Base-by-base conservation (phyloP, 1,284 basidiomycete species). In the Cutaneotrichosporon sp. region DNA sequence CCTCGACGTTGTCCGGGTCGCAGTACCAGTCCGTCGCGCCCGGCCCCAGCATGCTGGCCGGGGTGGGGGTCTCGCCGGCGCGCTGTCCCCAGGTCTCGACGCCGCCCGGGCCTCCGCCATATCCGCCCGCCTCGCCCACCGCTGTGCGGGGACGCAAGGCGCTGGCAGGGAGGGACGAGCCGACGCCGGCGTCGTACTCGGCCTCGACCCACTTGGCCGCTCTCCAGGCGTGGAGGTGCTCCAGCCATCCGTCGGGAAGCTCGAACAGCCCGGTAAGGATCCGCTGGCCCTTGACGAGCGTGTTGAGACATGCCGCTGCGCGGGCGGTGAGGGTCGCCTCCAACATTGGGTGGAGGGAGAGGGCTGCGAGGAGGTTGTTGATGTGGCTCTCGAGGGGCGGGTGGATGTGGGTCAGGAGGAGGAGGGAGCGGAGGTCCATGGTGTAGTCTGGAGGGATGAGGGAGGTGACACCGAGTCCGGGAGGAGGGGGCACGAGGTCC, bases 341-440 rank as follows among this genome's bases (percentile, higher is more conserved):
- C 2, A 79, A 65, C 14, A 56, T 61, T 1, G 75, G 74, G 57
- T 79, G 74, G 29, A 67, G 50, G 0, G 68, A 67, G 2, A 72
- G 53, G 1, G 74, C 75, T 0, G 76, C 76, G 36, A 75, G 49
- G 52, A 79, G 69, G 52, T 78, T 77, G 36, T 70, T 67, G 49
- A 76, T 69, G 67, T 78, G 72, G 4, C 69, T 65, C 14, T 58
- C 33, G 5, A 79, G 70, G 0, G 76, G 73, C 0, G 77, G 72
- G 62, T 74, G 72, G 47, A 78, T 72, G 58, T 76, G 72, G 2
- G 72, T 74, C 38, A 69, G 72, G n/a, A 69, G 66, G 3, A 77
- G 67, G 2, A 78, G 66, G 6, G 60, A 43, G 34, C 60, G 51
- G 10, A 79, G 63, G 42, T 66, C 61, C 3, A 49, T 22, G 20